These are phyloP conservation scores for Colletotrichum truncatum DNA, from an alignment of 2,329 filamentous ascomycete genomes.

Conservation along the genomic window DNA sequence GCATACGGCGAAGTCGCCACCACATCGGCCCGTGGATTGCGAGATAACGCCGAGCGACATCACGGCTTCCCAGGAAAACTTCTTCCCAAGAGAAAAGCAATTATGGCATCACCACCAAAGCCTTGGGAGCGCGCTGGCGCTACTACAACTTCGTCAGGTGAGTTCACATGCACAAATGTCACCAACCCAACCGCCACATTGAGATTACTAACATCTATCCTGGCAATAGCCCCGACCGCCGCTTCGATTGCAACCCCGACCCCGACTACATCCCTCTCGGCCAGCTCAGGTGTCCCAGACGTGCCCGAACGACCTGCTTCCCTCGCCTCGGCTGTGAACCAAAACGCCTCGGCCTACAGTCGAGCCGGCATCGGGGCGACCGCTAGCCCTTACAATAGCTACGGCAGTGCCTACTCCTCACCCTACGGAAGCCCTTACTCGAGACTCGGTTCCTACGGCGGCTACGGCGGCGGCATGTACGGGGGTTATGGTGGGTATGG, in stretches of 20 bases:
- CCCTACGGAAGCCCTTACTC: constrained; percentile 45
- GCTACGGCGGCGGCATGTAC: constrained; percentile 51
- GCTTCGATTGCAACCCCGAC: constrained; percentile 51
- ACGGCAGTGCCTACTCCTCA: constrained; percentile 48
- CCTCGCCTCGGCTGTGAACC: constrained; percentile 82
- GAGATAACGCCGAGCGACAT: constrained; percentile 26
- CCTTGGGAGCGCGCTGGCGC: constrained; percentile 91
- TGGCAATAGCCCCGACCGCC: constrained; percentile 46
- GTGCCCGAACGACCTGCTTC: constrained; percentile 84
- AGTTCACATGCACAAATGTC: constrained; percentile 37
- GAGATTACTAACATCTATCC: constrained; percentile 14
- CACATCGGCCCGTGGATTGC: constrained; percentile 20
- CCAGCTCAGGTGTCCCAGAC: constrained; percentile 63
- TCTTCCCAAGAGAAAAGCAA: constrained; percentile 20
- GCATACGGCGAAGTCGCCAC: constrained; percentile 5
- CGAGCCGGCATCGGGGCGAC: constrained; percentile 41
- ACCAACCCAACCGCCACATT: constrained; percentile 3
- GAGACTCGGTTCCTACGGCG: constrained; percentile 60
- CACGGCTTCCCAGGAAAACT: constrained; percentile 22
- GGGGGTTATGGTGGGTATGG: constrained; percentile 54
- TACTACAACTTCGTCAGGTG: constrained; percentile 58
- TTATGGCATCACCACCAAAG: constrained; percentile 88
- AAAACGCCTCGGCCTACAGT: constrained; percentile 87
- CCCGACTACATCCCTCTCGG: constrained; percentile 46
- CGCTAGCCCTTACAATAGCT: constrained; percentile 58